Evolutionary conservation across 2,329 filamentous ascomycete genomes (phyloP).

Genomic region (Davidsoniella virescens): DNA sequence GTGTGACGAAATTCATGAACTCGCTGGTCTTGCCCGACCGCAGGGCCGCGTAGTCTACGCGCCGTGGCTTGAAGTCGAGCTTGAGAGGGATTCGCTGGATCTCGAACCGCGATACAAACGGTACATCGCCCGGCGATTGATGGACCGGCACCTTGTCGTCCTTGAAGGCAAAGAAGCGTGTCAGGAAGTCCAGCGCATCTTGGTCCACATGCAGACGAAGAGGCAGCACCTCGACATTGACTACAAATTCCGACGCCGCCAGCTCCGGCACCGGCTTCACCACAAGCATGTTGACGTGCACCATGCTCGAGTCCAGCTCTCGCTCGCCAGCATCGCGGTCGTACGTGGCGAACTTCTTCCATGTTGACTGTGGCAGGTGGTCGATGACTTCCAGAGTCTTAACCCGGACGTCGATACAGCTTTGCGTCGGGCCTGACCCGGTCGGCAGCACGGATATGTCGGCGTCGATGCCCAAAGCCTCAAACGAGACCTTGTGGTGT

Average conservation of each 20-base stretch:
- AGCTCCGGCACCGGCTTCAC: conserved; percentile 74
- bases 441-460: conserved; percentile 72
- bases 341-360: conserved; percentile 96
- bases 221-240: conserved; percentile 65
- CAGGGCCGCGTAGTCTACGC: conserved; percentile 87
- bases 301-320: conserved; percentile 75
- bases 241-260: conserved; percentile 75
- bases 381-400: conserved; percentile 81
- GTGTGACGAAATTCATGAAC: conserved; percentile 95
- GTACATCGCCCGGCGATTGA: conserved; percentile 50
- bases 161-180: conserved; percentile 94
- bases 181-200: conserved; percentile 92
- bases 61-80: conserved; percentile 91
- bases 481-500: conserved; percentile 89
- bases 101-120: conserved; percentile 82
- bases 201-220: conserved; percentile 90
- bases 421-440: conserved; percentile 64
- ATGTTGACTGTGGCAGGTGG: conserved; percentile 85
- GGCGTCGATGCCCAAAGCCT: conserved; percentile 67
- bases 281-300: conserved; percentile 74
- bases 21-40: conserved; percentile 89
- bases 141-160: conserved; percentile 47
- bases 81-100: conserved; percentile 69
- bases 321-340: conserved; percentile 74
- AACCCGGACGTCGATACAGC: conserved; percentile 70